phyloP scores from a whole-genome alignment of 441 rosid genomes.

The Jatropha multifida region DNA sequence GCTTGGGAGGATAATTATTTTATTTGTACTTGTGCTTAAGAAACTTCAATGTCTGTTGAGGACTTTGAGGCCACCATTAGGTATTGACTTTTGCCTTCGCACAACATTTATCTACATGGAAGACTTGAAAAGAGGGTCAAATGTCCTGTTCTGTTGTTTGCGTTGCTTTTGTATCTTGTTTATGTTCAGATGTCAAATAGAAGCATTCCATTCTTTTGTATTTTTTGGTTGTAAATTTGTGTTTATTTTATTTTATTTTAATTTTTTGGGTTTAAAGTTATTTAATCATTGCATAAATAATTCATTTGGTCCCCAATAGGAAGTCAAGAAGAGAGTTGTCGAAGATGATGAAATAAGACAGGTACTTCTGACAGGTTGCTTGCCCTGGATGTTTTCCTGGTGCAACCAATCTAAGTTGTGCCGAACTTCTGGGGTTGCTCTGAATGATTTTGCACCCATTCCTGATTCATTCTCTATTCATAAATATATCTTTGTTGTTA shows the following conservation, averaged over 20 bases:
- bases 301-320: not conserved
- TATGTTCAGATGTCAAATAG: too few relatives aligned
- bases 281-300: not conserved
- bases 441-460: constrained; percentile 33
- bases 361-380: constrained; percentile 50
- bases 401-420: constrained; percentile 40
- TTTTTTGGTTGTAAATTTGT: not conserved
- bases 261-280: too few relatives aligned
- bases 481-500: not conserved
- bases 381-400: constrained; percentile 43
- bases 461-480: constrained; percentile 48
- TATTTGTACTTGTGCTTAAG: too few relatives aligned
- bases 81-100: too few relatives aligned
- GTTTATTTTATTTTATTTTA: not conserved
- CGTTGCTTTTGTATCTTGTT: too few relatives aligned
- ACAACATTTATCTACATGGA: too few relatives aligned
- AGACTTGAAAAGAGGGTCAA: too few relatives aligned
- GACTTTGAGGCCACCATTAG: too few relatives aligned
- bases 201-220: not conserved
- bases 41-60: too few relatives aligned
- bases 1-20: too few relatives aligned
- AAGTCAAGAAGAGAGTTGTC: constrained; percentile 33
- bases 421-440: constrained; percentile 34
- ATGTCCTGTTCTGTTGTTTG: too few relatives aligned
- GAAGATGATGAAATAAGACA: constrained; percentile 45